Base-by-base conservation (phyloP, 176 grass and related monocot species). In the Carex littledalei region DNA sequence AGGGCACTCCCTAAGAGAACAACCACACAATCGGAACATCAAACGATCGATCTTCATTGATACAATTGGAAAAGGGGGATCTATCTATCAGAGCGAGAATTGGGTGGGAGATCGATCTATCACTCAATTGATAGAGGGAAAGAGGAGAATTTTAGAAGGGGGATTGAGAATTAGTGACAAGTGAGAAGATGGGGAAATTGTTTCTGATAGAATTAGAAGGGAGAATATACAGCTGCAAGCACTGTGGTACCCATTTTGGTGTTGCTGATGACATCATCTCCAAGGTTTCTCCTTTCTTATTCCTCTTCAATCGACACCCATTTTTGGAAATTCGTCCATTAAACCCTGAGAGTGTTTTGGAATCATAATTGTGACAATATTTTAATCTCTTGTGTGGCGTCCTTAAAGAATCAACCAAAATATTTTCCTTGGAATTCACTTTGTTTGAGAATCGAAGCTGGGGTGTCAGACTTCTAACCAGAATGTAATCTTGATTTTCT, bases 221-320 rank as follows among this genome's bases (percentile, higher is more conserved):
- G 37, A 94, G 74, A 79, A 89, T 90, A 67, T 97, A 97, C 88
- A 97, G 89, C 84, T 97, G 94, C 94, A 97, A 97, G 86, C 88
- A 94, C 89, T 94, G 94, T 78, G 73, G 64, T 15, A 79, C 89
- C n/a, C 94, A 90, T 86, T 84, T 97, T 52, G 89, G 71, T 82
- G 78, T 97, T 47, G 68, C 84, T 79, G 17, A 73, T 21, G 91
- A 92, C 78, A 90, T 97, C 86, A 90, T 97, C 67, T 94, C 94
- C 86, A 97, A 94, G 94, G 94, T 97, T 10, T 49, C 29, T 15
- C 78, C 15, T 20, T 32, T 18, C 6, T 41, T 12, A 0, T 13
- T 39, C 55, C 24, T 79, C 17, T 67, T 20, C 35, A 14, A 54
- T 34, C 32, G 49, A 65, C 14, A 83, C 20, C n/a, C 45, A 37